These are phyloP conservation scores for Coemansia sp. DNA, from an alignment of 192 early-diverging fungal genomes.

Conservation along the genomic window DNA sequence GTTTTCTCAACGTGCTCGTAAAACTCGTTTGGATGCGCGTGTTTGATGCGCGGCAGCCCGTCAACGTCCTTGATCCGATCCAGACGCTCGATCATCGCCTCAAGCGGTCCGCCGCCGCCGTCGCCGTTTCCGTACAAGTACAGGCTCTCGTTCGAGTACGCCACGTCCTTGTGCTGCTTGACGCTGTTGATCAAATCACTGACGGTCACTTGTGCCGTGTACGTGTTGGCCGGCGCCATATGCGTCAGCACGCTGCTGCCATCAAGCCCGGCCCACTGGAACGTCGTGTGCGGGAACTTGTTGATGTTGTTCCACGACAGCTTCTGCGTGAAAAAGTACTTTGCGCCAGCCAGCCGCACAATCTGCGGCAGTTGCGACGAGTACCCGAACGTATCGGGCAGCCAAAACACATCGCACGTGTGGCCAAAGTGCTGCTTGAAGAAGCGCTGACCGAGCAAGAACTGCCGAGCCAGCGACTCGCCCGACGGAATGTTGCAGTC, in stretches of 20 bases:
- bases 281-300: conserved; percentile 96
- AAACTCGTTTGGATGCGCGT: conserved; percentile 78
- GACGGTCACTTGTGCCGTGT: conserved; percentile 62
- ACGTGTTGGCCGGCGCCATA: conserved; percentile 90
- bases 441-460: conserved; percentile 89
- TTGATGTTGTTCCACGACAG: conserved; percentile 99
- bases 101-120: conserved; percentile 88
- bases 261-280: conserved; percentile 90
- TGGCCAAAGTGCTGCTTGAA: conserved; percentile 77
- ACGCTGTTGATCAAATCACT: conserved; percentile 64
- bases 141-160: conserved; percentile 80
- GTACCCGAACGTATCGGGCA: conserved; percentile 94
- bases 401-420: conserved; percentile 81
- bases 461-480: conserved; percentile 91
- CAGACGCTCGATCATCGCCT: conserved; percentile 83
- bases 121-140: conserved; percentile 96
- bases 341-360: conserved; percentile 65
- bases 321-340: conserved; percentile 99
- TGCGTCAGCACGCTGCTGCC: conserved; percentile 83
- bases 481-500: conserved; percentile 97
- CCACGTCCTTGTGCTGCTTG: conserved; percentile 84
- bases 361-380: conserved; percentile 94
- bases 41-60: conserved; percentile 70
- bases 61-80: conserved; percentile 71
- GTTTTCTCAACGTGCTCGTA: conserved; percentile 76